Conservation (phyloP, 148 eudicot species). For the Limonium bicolor region DNA sequence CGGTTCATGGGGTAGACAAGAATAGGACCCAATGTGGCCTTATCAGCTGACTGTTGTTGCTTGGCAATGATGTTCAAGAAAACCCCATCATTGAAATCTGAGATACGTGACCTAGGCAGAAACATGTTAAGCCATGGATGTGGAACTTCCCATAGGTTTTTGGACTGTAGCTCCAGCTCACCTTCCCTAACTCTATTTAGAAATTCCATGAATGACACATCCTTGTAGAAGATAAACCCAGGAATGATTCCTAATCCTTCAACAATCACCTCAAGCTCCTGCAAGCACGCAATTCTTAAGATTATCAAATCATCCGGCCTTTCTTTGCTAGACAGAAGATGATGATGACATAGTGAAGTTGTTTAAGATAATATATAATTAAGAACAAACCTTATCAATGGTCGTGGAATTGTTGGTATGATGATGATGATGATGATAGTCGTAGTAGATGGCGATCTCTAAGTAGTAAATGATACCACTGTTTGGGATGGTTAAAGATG, state of each 20-base stretch:
- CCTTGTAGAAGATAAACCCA: slow-evolving; percentile 34
- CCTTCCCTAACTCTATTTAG: slow-evolving; percentile 50
- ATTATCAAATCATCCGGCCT: not conserved
- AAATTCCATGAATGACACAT: slow-evolving; percentile 32
- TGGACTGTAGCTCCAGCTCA: slow-evolving; percentile 36
- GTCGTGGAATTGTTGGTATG: slow-evolving; percentile 11
- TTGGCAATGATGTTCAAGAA: slow-evolving; percentile 32
- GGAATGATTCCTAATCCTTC: slow-evolving; percentile 19
- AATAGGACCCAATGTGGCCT: slow-evolving; percentile 40
- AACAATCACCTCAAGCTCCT: slow-evolving; percentile 36
- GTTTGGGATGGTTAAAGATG: slow-evolving; percentile 23
- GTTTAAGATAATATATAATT: not conserved
- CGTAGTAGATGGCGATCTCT: slow-evolving; percentile 61
- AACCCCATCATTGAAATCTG: slow-evolving; percentile 38
- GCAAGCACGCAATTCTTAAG: not conserved
- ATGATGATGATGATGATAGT: too few species aligned
- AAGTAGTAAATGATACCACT: slow-evolving; percentile 51
- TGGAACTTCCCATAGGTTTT: slow-evolving; percentile 59
- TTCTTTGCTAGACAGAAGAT: not conserved
- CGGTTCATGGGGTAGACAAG: slow-evolving; percentile 70
- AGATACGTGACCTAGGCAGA: slow-evolving; percentile 49
- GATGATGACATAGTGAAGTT: not conserved
- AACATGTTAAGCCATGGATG: slow-evolving; percentile 94
- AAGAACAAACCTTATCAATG: slow-evolving; percentile 20
- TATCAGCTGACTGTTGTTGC: slow-evolving; percentile 18